Base-by-base conservation (phyloP, 371 early-diverging fungal genomes). In the Apophysomyces ossiformis region DNA sequence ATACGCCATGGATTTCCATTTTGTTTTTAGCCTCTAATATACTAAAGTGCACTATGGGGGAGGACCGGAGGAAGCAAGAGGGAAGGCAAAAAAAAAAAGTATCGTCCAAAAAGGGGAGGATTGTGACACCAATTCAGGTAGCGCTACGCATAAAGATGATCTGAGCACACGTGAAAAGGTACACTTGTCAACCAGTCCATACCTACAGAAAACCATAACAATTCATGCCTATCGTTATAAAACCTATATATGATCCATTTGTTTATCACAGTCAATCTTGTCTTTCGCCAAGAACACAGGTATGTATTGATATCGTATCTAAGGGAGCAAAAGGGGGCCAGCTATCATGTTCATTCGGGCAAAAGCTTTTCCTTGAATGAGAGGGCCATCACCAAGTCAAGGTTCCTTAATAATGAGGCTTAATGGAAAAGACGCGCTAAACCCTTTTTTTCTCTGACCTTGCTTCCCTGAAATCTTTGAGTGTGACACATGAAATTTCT, bases 161-260 rank as follows among this genome's bases (percentile, higher is more conserved):
- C 47, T 47, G 18, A 47, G 47, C 47, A 47, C 47, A 47, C n/a
- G 47, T 47, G 47, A 18, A 47, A 47, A 13, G 32, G 32, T n/a
- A 13, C 16, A 16, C 18, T 47, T 47, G 18, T 18, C 47, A 50
- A 18, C n/a, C 21, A 26, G 2, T 26, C 32, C 32, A 26, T 26
- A 26, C 32, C 32, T 26, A 26, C 32, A 26, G 32, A 26, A 26
- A 26, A 26, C 32, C 32, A 26, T 26, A 26, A 3, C 32, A 26
- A 26, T 26, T 26, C 32, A 26, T 2, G 32, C 32, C 32, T 2
- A 26, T 26, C 32, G 32, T 26, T 26, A 26, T 1, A 26, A 26
- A 26, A 0, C 3, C 32, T 26, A 26, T 26, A 26, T 26, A 26
- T 26, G 32, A 26, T 26, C 32, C 2, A 26, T 26, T 2, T 1